Conservation (phyloP, 2,329 filamentous ascomycete genomes). For the Sclerotinia trifoliorum region DNA sequence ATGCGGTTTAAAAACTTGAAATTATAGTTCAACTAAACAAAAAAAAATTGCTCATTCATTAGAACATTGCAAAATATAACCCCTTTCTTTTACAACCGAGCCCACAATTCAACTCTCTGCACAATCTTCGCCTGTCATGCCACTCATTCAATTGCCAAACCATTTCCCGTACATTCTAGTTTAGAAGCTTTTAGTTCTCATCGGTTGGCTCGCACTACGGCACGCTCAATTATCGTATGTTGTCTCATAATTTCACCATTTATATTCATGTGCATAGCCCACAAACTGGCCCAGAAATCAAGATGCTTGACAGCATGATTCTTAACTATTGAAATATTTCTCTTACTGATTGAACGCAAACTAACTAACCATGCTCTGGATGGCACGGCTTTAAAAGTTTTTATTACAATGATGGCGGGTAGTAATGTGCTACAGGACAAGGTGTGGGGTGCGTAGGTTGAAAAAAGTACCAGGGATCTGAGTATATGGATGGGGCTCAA, state of each 20-base stretch:
- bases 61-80: no score
- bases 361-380: neutral
- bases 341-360: neutral
- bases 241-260: fast-evolving
- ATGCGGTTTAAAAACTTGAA: no score
- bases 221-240: neutral
- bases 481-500: slow-evolving; percentile 26
- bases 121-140: no score
- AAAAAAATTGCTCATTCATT: no score
- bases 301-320: neutral
- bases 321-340: no score
- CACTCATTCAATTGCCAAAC: no score
- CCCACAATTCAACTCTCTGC: no score
- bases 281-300: neutral
- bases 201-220: neutral
- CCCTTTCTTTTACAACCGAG: no score
- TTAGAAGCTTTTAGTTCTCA: no score
- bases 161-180: no score
- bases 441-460: neutral
- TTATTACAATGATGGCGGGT: no score
- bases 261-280: neutral
- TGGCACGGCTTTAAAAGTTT: neutral
- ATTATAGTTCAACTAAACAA: no score
- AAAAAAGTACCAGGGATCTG: neutral
- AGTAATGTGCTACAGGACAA: neutral